Evolutionary conservation across 306 rosid genomes (phyloP).

Genomic region (Rosa persica): DNA sequence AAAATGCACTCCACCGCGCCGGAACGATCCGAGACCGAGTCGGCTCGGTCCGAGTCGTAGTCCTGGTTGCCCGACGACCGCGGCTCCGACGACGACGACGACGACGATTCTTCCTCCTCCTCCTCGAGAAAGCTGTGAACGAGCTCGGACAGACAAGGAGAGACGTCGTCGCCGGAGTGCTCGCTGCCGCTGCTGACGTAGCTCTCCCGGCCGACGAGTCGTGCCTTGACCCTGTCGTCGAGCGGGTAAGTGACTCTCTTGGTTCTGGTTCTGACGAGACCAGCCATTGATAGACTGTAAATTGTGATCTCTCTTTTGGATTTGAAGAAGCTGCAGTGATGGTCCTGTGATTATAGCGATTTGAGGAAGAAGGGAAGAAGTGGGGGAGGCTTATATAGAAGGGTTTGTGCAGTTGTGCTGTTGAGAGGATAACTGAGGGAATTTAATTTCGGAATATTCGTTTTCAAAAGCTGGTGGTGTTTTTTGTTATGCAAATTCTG

Average conservation of each 20-base stretch:
- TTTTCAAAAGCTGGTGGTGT: not conserved
- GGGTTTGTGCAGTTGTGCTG: not conserved
- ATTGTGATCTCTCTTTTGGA: not conserved
- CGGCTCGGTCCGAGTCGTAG: conserved; percentile 50
- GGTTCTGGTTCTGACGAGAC: conserved; percentile 33
- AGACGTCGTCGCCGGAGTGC: conserved; percentile 41
- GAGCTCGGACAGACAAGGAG: conserved; percentile 67
- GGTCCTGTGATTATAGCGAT: not conserved
- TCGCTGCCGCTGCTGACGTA: conserved; percentile 75
- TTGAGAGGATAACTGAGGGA: not conserved
- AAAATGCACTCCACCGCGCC: conserved; percentile 33
- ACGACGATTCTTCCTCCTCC: not conserved
- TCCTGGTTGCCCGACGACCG: conserved; percentile 12
- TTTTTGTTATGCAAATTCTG: not conserved
- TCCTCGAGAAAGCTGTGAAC: conserved; percentile 58
- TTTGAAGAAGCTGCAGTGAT: not conserved
- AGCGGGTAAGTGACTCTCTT: conserved; percentile 72
- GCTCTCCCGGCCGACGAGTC: conserved; percentile 45
- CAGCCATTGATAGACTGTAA: conserved; percentile 23
- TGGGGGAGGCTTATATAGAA: not conserved
- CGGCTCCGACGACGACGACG: not conserved
- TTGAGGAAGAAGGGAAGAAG: not conserved
- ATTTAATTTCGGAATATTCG: conserved; percentile 34
- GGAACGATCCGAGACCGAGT: conserved; percentile 32
- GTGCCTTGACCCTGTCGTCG: conserved; percentile 60